These are phyloP conservation scores for Alternaria brassicae DNA, from an alignment of 2,329 filamentous ascomycete species.

Conservation along the genomic window DNA sequence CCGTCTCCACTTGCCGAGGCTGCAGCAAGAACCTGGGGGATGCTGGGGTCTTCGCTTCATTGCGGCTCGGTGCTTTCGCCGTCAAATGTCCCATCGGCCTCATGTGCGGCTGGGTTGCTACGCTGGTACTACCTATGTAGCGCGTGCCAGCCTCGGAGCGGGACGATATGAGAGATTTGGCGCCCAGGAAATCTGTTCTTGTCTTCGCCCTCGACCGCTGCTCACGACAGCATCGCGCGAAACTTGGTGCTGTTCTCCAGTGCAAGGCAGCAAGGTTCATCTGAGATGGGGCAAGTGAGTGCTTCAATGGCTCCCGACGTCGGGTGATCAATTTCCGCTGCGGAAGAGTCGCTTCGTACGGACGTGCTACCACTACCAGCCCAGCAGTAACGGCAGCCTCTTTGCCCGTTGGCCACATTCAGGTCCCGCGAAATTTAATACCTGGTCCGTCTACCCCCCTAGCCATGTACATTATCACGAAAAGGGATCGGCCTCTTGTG, in stretches of 20 bases:
- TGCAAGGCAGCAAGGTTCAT: not conserved
- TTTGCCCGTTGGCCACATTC: not conserved
- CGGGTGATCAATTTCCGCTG: not conserved
- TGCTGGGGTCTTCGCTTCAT: constrained; percentile 8
- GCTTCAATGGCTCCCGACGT: not conserved
- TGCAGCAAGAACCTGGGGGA: constrained; percentile 10
- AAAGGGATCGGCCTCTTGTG: constrained; percentile 25
- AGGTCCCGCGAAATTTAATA: not conserved
- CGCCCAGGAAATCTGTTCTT: constrained; percentile 6
- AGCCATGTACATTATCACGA: constrained; percentile 1
- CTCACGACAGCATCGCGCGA: not conserved
- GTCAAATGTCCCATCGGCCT: constrained; percentile 1
- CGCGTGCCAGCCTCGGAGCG: not conserved
- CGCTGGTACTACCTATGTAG: constrained; percentile 8
- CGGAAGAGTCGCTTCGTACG: not conserved
- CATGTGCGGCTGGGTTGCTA: constrained; percentile 10
- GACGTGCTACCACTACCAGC: not conserved
- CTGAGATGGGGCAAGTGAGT: not conserved
- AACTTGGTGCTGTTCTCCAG: not conserved
- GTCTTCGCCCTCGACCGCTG: not conserved
- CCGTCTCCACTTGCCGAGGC: constrained; percentile 15
- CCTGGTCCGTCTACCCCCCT: no score
- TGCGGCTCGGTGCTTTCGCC: constrained; percentile 8
- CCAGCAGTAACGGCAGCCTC: not conserved
- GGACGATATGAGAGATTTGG: constrained; percentile 4